These are phyloP conservation scores for Darksidea phi DNA, from an alignment of 495 filamentous ascomycete genomes.

Conservation along the genomic window DNA sequence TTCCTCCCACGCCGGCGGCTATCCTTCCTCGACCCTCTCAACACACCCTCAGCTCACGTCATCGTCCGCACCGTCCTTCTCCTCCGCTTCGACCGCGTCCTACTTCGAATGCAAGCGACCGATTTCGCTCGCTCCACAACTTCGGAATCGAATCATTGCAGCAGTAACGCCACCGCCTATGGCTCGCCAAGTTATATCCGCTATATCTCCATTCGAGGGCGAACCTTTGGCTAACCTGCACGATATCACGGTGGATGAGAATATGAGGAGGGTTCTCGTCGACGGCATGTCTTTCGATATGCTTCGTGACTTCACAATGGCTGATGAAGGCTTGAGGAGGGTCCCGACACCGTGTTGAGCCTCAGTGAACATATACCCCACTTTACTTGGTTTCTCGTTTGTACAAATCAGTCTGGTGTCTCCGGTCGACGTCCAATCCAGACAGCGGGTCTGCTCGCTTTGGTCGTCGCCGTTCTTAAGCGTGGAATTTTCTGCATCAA, in stretches of 20 bases:
- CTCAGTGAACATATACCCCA: neutral
- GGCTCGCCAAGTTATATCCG: constrained; percentile 1
- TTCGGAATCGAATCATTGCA: constrained; percentile 19
- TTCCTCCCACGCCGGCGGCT: neutral
- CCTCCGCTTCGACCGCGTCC: constrained; percentile 23
- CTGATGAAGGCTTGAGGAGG: constrained; percentile 1
- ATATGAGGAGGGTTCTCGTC: constrained; percentile 16
- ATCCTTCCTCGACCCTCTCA: constrained; percentile 15
- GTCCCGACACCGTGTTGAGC: constrained; percentile 20
- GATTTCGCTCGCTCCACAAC: neutral
- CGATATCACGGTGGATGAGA: constrained; percentile 22
- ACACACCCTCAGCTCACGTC: constrained; percentile 16
- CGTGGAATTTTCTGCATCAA: neutral
- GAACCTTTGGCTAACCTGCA: constrained; percentile 17
- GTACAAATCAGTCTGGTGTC: neutral
- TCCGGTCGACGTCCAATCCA: neutral
- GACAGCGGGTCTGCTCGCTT: constrained; percentile 8
- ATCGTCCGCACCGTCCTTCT: constrained; percentile 28
- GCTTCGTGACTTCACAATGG: constrained; percentile 7
- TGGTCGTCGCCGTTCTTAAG: neutral
- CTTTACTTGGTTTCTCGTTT: neutral
- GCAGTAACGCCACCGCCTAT: constrained; percentile 13
- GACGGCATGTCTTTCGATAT: constrained; percentile 28
- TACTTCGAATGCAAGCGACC: constrained; percentile 30
- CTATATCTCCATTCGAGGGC: constrained; percentile 25